A percentile compares a stretch with the other conserved stretches of the same genome.
Evolutionary conservation across 2,329 filamentous ascomycete genomes (phyloP).

Genomic region (Beauveria sp.): DNA sequence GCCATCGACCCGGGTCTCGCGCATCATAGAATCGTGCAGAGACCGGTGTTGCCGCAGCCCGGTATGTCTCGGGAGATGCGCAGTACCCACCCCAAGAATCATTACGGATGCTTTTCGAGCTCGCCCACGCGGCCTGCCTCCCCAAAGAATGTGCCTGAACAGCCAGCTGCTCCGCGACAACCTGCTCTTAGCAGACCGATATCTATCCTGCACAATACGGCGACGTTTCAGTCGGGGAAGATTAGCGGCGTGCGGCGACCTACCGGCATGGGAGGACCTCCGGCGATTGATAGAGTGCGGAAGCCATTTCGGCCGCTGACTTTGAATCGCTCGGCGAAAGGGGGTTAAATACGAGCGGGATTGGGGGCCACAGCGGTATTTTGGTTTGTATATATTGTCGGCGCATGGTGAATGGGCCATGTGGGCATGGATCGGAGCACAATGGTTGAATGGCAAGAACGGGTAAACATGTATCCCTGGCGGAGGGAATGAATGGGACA

Average conservation of each 20-base stretch:
- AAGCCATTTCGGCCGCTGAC: slow-evolving; percentile 52
- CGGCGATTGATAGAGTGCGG: slow-evolving; percentile 41
- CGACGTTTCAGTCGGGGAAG: slow-evolving; percentile 37
- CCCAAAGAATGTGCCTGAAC: slow-evolving; percentile 10
- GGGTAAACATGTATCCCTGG: no score
- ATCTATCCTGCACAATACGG: slow-evolving; percentile 43
- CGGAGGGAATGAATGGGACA: no score
- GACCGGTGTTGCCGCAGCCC: slow-evolving; percentile 28
- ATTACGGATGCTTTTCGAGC: slow-evolving; percentile 53
- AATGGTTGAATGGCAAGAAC: no score
- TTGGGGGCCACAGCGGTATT: no score
- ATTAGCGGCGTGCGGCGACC: slow-evolving; percentile 35
- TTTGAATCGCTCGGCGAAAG: slow-evolving; percentile 34
- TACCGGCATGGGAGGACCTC: slow-evolving; percentile 35
- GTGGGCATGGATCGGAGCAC: no score
- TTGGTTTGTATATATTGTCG: not conserved
- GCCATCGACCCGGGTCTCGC: slow-evolving; percentile 24
- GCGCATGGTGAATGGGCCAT: no score
- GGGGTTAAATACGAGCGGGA: not conserved
- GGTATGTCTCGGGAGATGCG: slow-evolving; percentile 18
- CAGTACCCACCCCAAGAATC: slow-evolving; percentile 26
- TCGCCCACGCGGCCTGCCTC: slow-evolving; percentile 36
- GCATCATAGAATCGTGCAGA: slow-evolving; percentile 35
- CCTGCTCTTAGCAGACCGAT: slow-evolving; percentile 22
- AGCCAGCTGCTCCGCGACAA: slow-evolving; percentile 21